These are phyloP conservation scores for Quaeritorhiza haematococci DNA, from an alignment of 371 early-diverging fungal genomes.

Conservation along the genomic window DNA sequence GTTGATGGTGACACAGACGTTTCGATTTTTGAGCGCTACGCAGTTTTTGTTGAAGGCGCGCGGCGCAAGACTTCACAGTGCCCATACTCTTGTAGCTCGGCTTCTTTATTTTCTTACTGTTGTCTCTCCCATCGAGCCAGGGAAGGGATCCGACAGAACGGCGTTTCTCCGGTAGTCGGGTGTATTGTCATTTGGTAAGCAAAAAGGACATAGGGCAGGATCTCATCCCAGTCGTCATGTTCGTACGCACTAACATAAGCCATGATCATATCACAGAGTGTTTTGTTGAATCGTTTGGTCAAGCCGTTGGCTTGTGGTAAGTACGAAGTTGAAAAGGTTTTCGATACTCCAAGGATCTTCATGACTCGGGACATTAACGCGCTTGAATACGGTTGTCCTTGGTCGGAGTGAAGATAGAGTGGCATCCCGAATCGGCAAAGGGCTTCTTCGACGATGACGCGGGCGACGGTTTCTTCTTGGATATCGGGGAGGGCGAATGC, in stretches of 20 bases:
- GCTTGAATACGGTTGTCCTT: slow-evolving; percentile 3
- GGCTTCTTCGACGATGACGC: slow-evolving; percentile 6
- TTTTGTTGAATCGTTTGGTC: slow-evolving; percentile 12
- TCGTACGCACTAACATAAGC: slow-evolving; percentile 5
- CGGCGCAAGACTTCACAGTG: too few relatives aligned
- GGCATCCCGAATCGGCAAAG: slow-evolving; percentile 10
- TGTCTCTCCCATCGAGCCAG: too few relatives aligned
- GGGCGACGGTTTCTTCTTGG: slow-evolving; percentile 3
- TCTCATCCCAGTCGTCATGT: slow-evolving; percentile 11
- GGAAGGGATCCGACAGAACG: too few relatives aligned
- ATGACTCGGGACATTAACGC: neutral
- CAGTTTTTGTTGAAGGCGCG: too few relatives aligned
- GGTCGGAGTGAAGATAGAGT: slow-evolving; percentile 8
- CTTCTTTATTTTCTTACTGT: too few relatives aligned
- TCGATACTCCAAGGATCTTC: neutral
- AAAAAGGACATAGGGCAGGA: slow-evolving; percentile 9
- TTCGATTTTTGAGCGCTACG: too few relatives aligned
- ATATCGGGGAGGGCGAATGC: slow-evolving; percentile 7
- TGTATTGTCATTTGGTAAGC: slow-evolving; percentile 6
- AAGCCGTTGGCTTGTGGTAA: slow-evolving; percentile 15
- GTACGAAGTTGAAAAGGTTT: slow-evolving; percentile 5
- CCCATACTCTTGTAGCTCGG: too few relatives aligned
- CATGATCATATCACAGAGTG: slow-evolving; percentile 1
- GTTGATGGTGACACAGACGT: too few relatives aligned
- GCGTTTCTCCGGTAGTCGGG: slow-evolving; percentile 3